Evolutionary conservation across 179 eudicot genomes (phyloP).

Genomic region (Amaranthus tricolor): DNA sequence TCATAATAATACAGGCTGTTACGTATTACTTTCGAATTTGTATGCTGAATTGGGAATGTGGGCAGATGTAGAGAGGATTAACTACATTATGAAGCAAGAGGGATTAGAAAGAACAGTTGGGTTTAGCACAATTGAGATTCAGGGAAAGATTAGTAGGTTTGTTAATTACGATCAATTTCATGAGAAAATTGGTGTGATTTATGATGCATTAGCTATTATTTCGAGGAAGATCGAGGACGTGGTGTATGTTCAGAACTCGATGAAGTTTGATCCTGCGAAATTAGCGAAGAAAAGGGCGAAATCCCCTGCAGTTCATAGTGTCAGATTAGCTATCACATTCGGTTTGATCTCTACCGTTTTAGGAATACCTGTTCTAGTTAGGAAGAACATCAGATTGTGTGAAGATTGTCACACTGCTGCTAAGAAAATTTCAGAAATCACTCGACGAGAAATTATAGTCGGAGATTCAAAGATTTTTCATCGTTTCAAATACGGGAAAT

Average conservation of each 20-base stretch:
- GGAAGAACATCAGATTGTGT: constrained; percentile 61
- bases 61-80: constrained; percentile 57
- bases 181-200: constrained; percentile 33
- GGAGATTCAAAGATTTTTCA: constrained; percentile 79
- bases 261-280: constrained; percentile 47
- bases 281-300: constrained; percentile 35
- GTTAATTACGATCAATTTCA: constrained; percentile 49
- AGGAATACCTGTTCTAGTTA: constrained; percentile 50
- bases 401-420: constrained; percentile 62
- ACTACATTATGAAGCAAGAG: constrained; percentile 39
- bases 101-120: constrained; percentile 49
- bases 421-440: constrained; percentile 54
- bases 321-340: constrained; percentile 55
- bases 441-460: constrained; percentile 56
- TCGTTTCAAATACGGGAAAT: constrained; percentile 57
- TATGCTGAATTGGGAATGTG: constrained; percentile 68
- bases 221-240: constrained; percentile 42
- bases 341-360: constrained; percentile 53
- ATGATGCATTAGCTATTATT: constrained; percentile 47
- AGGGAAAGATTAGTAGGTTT: constrained; percentile 41
- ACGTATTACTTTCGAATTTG: constrained; percentile 59
- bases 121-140: constrained; percentile 43
- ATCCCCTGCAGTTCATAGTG: constrained; percentile 53
- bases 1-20: constrained; percentile 60
- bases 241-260: constrained; percentile 8